A percentile compares a stretch with the other conserved stretches of the same genome.
These are phyloP conservation scores for Agrocybe praecox DNA, from an alignment of 768 basidiomycete genomes.

Conservation along the genomic window DNA sequence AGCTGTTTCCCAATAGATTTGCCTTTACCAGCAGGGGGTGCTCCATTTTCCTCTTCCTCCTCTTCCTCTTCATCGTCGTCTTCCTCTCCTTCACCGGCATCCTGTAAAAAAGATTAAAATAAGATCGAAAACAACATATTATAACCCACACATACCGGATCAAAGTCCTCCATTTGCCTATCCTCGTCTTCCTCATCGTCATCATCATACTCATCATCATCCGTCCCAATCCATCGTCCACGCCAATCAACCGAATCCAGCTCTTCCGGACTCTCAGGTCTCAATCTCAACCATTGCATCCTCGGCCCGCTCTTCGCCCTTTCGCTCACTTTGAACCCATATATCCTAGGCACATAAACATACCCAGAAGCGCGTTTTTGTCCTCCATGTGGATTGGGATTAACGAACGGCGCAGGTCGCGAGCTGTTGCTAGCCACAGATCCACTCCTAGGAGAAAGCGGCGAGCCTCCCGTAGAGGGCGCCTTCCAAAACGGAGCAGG, in stretches of 20 bases:
- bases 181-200: constrained; percentile 76
- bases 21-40: constrained; percentile 18
- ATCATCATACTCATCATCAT: constrained; percentile 62
- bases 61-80: constrained; percentile 67
- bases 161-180: constrained; percentile 86
- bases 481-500: constrained; percentile 92
- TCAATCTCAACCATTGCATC: constrained; percentile 93
- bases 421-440: constrained; percentile 47
- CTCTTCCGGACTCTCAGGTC: constrained; percentile 80
- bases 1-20: constrained; percentile 21
- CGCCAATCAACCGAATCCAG: constrained; percentile 89
- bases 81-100: constrained; percentile 50
- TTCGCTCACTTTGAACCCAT: constrained; percentile 97
- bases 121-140: background rate
- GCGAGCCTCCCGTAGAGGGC: constrained; percentile 55
- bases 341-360: constrained; percentile 91
- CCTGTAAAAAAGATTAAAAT: constrained; percentile 32
- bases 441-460: constrained; percentile 57
- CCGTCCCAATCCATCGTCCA: constrained; percentile 81
- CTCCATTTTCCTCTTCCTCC: constrained; percentile 59
- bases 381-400: constrained; percentile 88
- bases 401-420: constrained; percentile 66
- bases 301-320: constrained; percentile 92
- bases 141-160: constrained; percentile 56
- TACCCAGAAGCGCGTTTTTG: constrained; percentile 87